Conservation (phyloP, 495 filamentous ascomycete species). For the Aspergillus hancockii region DNA sequence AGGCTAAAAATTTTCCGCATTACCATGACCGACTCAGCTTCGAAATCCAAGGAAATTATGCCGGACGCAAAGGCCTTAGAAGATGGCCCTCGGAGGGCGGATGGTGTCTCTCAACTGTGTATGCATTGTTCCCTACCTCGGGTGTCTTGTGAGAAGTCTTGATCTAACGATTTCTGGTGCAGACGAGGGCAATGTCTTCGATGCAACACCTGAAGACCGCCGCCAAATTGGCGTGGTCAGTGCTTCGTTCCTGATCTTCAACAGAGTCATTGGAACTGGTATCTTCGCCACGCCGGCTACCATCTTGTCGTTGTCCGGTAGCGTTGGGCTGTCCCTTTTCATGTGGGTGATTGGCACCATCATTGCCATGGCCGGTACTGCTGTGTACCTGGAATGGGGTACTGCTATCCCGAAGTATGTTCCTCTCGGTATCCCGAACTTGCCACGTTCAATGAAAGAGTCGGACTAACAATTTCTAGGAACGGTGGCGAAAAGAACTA, state of each 20-base stretch:
- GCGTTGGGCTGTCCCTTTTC: conserved; percentile 52
- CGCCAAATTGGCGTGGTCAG: conserved; percentile 62
- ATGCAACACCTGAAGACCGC: conserved; percentile 62
- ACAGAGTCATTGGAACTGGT: conserved; percentile 67
- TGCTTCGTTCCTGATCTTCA: conserved; percentile 63
- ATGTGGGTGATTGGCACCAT: conserved; percentile 54
- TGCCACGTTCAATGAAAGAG: background rate
- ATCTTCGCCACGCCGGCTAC: conserved; percentile 64
- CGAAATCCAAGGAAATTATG: conserved; percentile 20
- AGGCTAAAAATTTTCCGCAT: background rate
- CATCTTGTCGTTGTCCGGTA: conserved; percentile 54
- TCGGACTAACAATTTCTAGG: conserved; percentile 18
- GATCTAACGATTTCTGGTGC: conserved; percentile 1
- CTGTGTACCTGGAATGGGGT: conserved; percentile 58
- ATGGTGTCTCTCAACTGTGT: conserved; percentile 42
- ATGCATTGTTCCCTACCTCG: conserved; percentile 13
- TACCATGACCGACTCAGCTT: conserved; percentile 17
- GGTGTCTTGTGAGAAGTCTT: background rate
- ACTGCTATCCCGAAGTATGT: conserved; percentile 50
- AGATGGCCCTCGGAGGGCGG: conserved; percentile 29
- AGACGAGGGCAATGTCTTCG: conserved; percentile 57
- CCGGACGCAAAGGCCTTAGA: conserved; percentile 27
- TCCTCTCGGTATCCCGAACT: background rate
- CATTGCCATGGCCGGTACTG: conserved; percentile 51
- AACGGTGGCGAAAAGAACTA: conserved; percentile 75